Conservation (phyloP, 2,329 filamentous ascomycete genomes). For the Didymella glomerata region DNA sequence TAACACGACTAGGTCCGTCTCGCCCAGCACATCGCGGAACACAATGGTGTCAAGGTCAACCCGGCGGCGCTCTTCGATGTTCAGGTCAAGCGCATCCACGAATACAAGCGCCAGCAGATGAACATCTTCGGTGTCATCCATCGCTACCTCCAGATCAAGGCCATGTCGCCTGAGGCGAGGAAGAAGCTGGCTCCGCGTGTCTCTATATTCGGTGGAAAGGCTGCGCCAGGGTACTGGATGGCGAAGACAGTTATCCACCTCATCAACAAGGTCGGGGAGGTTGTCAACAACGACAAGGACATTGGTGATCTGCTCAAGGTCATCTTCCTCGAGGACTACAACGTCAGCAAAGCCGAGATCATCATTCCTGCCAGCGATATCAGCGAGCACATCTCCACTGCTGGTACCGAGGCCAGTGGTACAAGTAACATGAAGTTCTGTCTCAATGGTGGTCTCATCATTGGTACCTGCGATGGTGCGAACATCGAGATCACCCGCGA, state of each 20-base stretch:
- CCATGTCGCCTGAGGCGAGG: conserved; percentile 80
- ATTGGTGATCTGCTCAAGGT: conserved; percentile 96
- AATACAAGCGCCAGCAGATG: conserved; percentile 98
- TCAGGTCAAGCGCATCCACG: conserved; percentile 98
- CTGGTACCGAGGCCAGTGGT: conserved; percentile 86
- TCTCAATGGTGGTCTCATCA: conserved; percentile 94
- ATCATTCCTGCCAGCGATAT: conserved; percentile 94
- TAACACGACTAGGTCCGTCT: conserved; percentile 66
- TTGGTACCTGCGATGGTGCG: conserved; percentile 96
- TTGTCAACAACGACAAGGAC: conserved; percentile 92
- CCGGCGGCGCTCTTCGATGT: conserved; percentile 91
- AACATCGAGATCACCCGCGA: conserved; percentile 99
- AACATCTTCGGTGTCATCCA: conserved; percentile 99
- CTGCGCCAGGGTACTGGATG: conserved; percentile 99
- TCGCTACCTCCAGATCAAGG: conserved; percentile 88
- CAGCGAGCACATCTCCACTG: conserved; percentile 98
- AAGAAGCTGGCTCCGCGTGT: conserved; percentile 89
- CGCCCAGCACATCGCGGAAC: conserved; percentile 87
- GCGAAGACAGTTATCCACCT: conserved; percentile 98
- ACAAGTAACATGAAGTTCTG: conserved; percentile 99
- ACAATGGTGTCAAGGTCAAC: conserved; percentile 82
- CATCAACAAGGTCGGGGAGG: conserved; percentile 87
- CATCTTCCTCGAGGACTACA: conserved; percentile 97
- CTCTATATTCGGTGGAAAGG: conserved; percentile 97
- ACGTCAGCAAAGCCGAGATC: conserved; percentile 98